Evolutionary conservation across 768 basidiomycete genomes (phyloP), one percentile per base, ranked within the genome.

Genomic region (Auriscalpium microsporum): DNA sequence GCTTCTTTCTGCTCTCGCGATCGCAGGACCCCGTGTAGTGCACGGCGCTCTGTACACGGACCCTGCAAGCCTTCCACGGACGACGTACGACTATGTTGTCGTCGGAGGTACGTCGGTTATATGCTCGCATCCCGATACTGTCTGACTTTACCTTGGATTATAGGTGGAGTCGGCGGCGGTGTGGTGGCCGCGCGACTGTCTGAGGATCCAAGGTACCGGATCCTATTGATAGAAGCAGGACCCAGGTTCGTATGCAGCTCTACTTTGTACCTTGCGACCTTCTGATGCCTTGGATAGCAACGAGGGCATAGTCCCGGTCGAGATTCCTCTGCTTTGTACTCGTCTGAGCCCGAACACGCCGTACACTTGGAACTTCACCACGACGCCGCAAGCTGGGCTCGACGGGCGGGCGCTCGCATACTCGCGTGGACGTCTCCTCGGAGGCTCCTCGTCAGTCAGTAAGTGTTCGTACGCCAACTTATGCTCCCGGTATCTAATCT

Each of bases 341-440:
- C 28, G 17, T 19, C 45, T 54, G 40, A 14, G 14, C 13, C 44
- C 45, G 28, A 21, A 47, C 34, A 55, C 54, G 19, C 11, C 47
- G 16, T n/a, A 48, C 10, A 36, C 48, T n/a, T 48, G 54, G 54
- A 55, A 55, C 38, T 55, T 21, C 37, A 55, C 54, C 8, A 55
- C 54, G 10, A 49, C 48, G 4, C 13, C 46, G 21, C 54, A 55
- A 35, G 14, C 36, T 3, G 54, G 54, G 16, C 23, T 55, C 7
- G 19, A 49, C 38, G 48, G 48, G 10, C 46, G 54, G 8, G 45
- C 37, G 1, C 14, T 55, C 21, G 21, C 35, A 8, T 55, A 55
- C 48, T 13, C 46, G 9, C 54, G 54, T 14, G 54, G 54, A 16
- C 19, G 35, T 10, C 23, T 45, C 36, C 47, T 55, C 16, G 54